Conservation (phyloP, 2,329 filamentous ascomycete genomes). For the Leptographium radiaticola region DNA sequence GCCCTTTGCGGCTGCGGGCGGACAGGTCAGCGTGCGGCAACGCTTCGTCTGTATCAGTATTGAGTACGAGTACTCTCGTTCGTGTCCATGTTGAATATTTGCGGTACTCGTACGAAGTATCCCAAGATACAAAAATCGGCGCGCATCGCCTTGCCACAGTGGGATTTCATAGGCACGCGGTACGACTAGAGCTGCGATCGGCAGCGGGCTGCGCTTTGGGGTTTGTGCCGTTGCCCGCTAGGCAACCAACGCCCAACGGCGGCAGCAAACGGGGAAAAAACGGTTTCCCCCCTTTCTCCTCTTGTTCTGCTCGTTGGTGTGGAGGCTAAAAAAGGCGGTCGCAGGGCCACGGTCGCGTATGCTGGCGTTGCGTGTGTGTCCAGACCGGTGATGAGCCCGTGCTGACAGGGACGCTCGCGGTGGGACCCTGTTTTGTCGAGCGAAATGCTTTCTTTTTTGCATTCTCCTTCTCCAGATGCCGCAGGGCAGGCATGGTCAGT, state of each 20-base stretch:
- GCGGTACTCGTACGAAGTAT: too few relatives aligned
- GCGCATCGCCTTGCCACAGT: too few relatives aligned
- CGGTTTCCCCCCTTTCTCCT: background rate
- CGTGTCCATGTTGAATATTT: too few relatives aligned
- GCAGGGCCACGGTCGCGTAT: background rate
- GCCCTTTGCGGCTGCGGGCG: too few relatives aligned
- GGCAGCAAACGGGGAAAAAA: constrained; percentile 1
- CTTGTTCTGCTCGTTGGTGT: background rate
- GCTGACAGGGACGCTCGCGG: background rate
- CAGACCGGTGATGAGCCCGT: background rate
- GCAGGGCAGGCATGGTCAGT: background rate
- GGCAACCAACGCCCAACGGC: background rate
- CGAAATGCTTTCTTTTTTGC: background rate
- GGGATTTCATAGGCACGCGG: too few relatives aligned
- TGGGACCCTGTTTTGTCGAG: background rate
- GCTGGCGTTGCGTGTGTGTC: background rate
- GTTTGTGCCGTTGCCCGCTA: constrained; percentile 1
- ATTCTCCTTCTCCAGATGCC: background rate
- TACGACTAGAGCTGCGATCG: too few relatives aligned
- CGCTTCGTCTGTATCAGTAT: too few relatives aligned
- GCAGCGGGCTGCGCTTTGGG: background rate
- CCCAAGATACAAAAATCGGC: too few relatives aligned
- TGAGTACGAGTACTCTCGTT: too few relatives aligned
- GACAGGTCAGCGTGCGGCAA: too few relatives aligned
- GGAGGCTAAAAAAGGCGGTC: background rate